A percentile compares a stretch with the other conserved stretches of the same genome.
Conservation (phyloP, 495 filamentous ascomycete genomes). For the Trichocladium uniseriatum region DNA sequence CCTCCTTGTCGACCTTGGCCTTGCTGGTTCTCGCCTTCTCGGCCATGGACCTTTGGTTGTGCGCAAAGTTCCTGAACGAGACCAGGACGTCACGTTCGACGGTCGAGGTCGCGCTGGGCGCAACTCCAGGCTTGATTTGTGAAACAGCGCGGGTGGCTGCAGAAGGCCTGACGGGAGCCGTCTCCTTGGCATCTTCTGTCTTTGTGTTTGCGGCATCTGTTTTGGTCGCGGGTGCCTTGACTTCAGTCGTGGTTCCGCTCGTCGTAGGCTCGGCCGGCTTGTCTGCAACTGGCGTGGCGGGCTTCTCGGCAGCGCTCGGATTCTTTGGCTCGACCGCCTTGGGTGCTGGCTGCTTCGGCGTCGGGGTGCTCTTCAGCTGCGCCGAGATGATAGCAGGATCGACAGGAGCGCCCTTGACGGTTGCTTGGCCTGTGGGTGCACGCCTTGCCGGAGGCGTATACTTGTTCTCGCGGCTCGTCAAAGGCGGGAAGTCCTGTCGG, state of each 20-base stretch:
- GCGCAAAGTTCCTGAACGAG: conserved; percentile 73
- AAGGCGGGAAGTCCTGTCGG: conserved; percentile 61
- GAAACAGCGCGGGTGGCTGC: conserved; percentile 32
- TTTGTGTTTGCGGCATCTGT: conserved; percentile 14
- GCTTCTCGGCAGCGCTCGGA: conserved; percentile 19
- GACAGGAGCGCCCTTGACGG: conserved; percentile 61
- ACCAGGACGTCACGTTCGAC: conserved; percentile 70
- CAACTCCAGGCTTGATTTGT: conserved; percentile 30
- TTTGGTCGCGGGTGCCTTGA: conserved; percentile 27
- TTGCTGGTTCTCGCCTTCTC: conserved; percentile 68
- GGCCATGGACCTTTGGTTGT: conserved; percentile 40
- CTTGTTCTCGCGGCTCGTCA: conserved; percentile 54
- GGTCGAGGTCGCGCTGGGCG: conserved; percentile 59
- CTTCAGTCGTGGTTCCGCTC: conserved; percentile 2
- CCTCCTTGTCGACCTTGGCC: conserved; percentile 71
- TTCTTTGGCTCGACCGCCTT: conserved; percentile 38
- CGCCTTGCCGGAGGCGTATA: conserved; percentile 86
- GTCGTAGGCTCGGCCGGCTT: conserved; percentile 23
- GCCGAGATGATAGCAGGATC: conserved; percentile 79
- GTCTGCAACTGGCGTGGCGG: conserved; percentile 23
- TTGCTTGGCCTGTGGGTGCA: conserved; percentile 62
- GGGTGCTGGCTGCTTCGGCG: conserved; percentile 34
- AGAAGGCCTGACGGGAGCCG: conserved; percentile 21
- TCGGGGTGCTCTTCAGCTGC: conserved; percentile 45
- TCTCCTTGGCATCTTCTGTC: conserved; percentile 20